Conservation (phyloP, 2,329 filamentous ascomycete genomes). For the Sarocladiaceae sp. region DNA sequence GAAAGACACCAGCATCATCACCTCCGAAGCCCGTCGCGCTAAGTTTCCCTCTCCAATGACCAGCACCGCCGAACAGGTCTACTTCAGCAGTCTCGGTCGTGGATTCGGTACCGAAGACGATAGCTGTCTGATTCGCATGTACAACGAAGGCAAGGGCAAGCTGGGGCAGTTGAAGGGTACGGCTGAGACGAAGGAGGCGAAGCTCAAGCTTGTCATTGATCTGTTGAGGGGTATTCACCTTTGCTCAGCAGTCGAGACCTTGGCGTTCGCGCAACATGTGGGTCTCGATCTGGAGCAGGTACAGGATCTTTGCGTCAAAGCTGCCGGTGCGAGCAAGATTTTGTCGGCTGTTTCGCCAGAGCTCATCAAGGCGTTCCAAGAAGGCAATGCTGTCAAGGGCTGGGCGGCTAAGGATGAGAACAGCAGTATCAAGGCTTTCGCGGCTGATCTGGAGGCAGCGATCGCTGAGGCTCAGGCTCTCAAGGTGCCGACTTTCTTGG, state of each 20-base stretch:
- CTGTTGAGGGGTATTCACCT: slow-evolving; percentile 40
- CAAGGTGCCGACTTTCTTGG: slow-evolving; percentile 36
- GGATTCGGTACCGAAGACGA: slow-evolving; percentile 47
- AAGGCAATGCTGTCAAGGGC: slow-evolving; percentile 11
- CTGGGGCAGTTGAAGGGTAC: slow-evolving; percentile 23
- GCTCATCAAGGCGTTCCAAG: slow-evolving; percentile 31
- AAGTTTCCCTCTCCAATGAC: slow-evolving; percentile 59
- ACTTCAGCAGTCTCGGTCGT: slow-evolving; percentile 53
- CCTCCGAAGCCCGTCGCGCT: slow-evolving; percentile 54
- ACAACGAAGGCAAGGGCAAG: slow-evolving; percentile 31
- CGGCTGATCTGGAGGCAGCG: slow-evolving; percentile 28
- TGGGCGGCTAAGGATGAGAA: slow-evolving; percentile 12
- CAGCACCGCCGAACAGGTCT: slow-evolving; percentile 60
- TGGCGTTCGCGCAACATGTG: slow-evolving; percentile 36
- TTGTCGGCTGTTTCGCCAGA: slow-evolving; percentile 31
- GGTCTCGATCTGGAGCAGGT: slow-evolving; percentile 41
- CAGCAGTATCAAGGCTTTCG: slow-evolving; percentile 24
- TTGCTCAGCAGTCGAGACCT: slow-evolving; percentile 36
- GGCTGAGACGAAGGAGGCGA: slow-evolving; percentile 62
- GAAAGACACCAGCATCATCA: slow-evolving; percentile 64
- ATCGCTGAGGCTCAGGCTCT: slow-evolving; percentile 38
- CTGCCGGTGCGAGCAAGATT: slow-evolving; percentile 38
- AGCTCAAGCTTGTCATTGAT: slow-evolving; percentile 31
- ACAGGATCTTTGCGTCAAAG: slow-evolving; percentile 39
- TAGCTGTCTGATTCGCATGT: slow-evolving; percentile 37